Evolutionary conservation across 371 early-diverging fungal genomes (phyloP).

Genomic region (Rhizopus delemar): DNA sequence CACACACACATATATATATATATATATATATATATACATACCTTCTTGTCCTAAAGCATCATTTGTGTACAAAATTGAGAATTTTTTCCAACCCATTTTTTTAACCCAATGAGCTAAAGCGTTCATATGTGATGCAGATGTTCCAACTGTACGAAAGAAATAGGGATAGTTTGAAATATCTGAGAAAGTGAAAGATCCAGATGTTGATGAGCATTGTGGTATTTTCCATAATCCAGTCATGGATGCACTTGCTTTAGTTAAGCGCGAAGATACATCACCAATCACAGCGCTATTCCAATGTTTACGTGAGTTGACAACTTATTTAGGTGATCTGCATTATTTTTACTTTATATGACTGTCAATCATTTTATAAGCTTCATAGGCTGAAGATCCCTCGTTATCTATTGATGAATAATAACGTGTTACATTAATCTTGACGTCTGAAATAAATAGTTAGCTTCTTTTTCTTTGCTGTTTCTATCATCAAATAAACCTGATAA

Average conservation of each 20-base stretch:
- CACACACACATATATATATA: too few species aligned
- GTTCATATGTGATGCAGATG: constrained; percentile 29
- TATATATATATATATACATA: neutral
- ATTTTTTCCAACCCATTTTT: constrained; percentile 41
- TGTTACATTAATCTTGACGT: constrained; percentile 34
- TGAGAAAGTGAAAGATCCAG: constrained; percentile 31
- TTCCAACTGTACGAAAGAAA: constrained; percentile 45
- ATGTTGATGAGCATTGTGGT: constrained; percentile 46
- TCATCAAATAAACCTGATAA: constrained; percentile 27
- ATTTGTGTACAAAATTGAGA: constrained; percentile 41
- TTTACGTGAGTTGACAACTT: neutral
- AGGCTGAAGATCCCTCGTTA: constrained; percentile 33
- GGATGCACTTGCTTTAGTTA: constrained; percentile 39
- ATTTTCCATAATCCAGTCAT: constrained; percentile 37
- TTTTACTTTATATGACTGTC: constrained; percentile 37
- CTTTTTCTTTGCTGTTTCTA: neutral
- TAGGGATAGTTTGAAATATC: constrained; percentile 40
- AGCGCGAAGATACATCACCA: constrained; percentile 39
- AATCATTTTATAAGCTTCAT: constrained; percentile 33
- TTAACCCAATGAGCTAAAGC: constrained; percentile 38
- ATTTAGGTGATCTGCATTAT: constrained; percentile 3
- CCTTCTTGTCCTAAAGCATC: constrained; percentile 44
- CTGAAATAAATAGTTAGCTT: constrained; percentile 14
- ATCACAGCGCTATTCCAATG: constrained; percentile 38
- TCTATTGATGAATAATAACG: constrained; percentile 31